These are phyloP conservation scores for Aspergillus udagawae DNA, from an alignment of 2,329 filamentous ascomycete genomes.

Conservation along the genomic window DNA sequence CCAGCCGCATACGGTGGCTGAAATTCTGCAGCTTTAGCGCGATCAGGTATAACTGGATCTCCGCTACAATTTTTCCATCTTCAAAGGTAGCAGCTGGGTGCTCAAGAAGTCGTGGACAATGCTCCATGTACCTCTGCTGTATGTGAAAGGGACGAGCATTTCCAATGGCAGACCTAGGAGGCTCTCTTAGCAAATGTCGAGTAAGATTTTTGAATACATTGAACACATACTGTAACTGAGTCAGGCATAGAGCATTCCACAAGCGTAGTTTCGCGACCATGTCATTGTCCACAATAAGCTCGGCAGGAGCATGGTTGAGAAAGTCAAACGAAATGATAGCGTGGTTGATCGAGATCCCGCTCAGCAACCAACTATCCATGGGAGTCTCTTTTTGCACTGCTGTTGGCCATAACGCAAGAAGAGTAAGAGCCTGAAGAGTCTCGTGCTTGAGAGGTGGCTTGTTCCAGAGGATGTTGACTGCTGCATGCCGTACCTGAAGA, in stretches of 20 bases:
- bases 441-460: conserved; percentile 27
- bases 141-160: conserved; percentile 30
- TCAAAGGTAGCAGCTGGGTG: conserved; percentile 27
- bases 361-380: conserved; percentile 35
- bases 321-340: conserved; percentile 23
- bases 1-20: conserved; percentile 23
- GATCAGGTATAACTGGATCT: conserved; percentile 31
- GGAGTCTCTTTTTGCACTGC: conserved; percentile 30
- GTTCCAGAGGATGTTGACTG: conserved; percentile 27
- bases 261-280: conserved; percentile 28
- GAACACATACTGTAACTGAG: conserved; percentile 29
- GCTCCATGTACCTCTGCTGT: conserved; percentile 26
- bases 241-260: conserved; percentile 33
- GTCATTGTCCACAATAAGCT: conserved; percentile 25
- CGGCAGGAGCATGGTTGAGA: conserved; percentile 15
- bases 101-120: conserved; percentile 28
- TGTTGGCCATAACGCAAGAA: conserved; percentile 31
- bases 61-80: conserved; percentile 28
- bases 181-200: conserved; percentile 7
- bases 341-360: conserved; percentile 35
- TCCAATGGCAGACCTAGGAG: conserved; percentile 25
- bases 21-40: conserved; percentile 23
- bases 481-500: conserved; percentile 29
- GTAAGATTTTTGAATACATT: not conserved
- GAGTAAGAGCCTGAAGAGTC: conserved; percentile 28